Conservation (phyloP, 139 green algal genomes). For the Desmodesmus armatus region DNA sequence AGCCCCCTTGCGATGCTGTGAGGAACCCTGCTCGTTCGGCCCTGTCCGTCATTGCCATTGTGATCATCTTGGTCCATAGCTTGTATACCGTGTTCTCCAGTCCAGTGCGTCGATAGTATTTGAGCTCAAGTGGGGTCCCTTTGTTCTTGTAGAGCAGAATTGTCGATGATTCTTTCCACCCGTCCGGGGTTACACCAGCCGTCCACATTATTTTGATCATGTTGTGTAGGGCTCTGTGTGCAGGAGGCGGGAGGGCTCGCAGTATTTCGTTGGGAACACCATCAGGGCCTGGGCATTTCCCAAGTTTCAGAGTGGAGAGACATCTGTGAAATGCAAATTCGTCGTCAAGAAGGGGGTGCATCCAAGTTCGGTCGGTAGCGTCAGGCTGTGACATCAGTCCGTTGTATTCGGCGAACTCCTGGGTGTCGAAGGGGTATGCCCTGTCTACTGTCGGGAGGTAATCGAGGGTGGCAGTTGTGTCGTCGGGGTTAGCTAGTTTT, state of each 20-base stretch:
- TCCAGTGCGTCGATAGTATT: conserved; percentile 51
- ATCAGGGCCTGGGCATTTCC: conserved; percentile 51
- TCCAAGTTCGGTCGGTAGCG: too few relatives aligned
- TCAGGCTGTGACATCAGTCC: too few relatives aligned
- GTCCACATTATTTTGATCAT: conserved; percentile 52
- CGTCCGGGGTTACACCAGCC: conserved; percentile 38
- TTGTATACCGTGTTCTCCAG: conserved; percentile 56
- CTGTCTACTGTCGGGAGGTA: too few relatives aligned
- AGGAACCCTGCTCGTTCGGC: conserved; percentile 35
- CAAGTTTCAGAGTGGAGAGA: neutral
- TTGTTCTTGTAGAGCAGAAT: conserved; percentile 52
- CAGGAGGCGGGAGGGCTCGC: conserved; percentile 13
- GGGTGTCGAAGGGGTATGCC: too few relatives aligned
- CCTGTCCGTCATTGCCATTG: conserved; percentile 12
- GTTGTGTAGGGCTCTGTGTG: conserved; percentile 29
- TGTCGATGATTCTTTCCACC: conserved; percentile 51
- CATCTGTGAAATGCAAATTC: conserved; percentile 24
- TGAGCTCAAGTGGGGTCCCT: conserved; percentile 5
- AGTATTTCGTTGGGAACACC: conserved; percentile 53
- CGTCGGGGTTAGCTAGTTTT: too few relatives aligned
- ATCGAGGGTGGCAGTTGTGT: too few relatives aligned
- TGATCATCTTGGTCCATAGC: conserved; percentile 55
- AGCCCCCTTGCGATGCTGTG: conserved; percentile 51
- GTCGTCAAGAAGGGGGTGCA: conserved; percentile 24
- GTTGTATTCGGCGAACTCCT: too few relatives aligned